phyloP scores from a whole-genome alignment of 1,284 basidiomycete genomes.

The Leccinum griseonigrum region DNA sequence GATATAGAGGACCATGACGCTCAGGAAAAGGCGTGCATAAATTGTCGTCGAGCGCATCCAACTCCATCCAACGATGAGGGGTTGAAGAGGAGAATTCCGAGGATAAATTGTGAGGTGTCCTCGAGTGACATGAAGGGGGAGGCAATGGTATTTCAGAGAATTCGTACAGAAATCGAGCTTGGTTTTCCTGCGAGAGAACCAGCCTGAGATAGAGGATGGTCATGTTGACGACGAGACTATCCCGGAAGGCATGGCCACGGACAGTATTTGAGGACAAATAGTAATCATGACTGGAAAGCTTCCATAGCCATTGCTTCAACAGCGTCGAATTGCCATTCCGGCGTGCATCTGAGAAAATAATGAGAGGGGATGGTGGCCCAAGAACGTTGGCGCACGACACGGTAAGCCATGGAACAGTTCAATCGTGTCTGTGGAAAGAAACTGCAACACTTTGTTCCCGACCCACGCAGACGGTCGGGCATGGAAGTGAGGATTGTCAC shows the following conservation, averaged over 20 bases:
- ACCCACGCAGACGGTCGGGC: no score
- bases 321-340: conserved; percentile 47
- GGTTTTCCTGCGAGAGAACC: conserved; percentile 42
- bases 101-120: conserved; percentile 35
- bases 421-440: no score
- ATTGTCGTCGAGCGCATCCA: conserved; percentile 78
- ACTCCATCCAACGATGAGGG: conserved; percentile 55
- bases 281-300: conserved; percentile 82
- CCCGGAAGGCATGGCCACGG: conserved; percentile 74
- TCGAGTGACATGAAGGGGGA: conserved; percentile 31
- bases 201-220: conserved; percentile 33
- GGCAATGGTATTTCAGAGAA: conserved; percentile 11
- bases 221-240: conserved; percentile 50
- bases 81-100: conserved; percentile 39
- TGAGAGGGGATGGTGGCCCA: background rate
- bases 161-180: conserved; percentile 25
- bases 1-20: conserved; percentile 75
- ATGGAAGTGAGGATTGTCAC: no score
- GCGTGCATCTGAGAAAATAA: conserved; percentile 10
- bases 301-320: conserved; percentile 60
- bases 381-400: no score
- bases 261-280: conserved; percentile 83
- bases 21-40: conserved; percentile 81
- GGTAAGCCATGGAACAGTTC: no score
- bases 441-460: no score